phyloP scores from a whole-genome alignment of 495 filamentous ascomycete genomes.

The Penicillium pulvis region DNA sequence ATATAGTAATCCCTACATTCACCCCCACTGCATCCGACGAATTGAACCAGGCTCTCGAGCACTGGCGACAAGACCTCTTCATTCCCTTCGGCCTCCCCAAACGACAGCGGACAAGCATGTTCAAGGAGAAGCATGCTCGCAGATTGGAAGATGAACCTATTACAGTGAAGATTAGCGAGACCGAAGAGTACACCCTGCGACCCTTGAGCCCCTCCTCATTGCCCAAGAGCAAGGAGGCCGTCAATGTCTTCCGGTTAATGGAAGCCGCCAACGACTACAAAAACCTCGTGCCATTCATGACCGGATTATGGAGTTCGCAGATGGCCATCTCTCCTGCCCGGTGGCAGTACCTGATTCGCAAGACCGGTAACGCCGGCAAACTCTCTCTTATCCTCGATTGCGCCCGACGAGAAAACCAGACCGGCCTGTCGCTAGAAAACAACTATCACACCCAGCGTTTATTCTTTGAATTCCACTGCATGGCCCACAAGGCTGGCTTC shows the following conservation, averaged over 20 bases:
- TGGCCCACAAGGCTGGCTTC: slow-evolving; percentile 47
- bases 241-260: slow-evolving; percentile 49
- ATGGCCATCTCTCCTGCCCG: slow-evolving; percentile 30
- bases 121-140: slow-evolving; percentile 50
- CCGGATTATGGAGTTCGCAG: slow-evolving; percentile 53
- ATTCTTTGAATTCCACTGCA: slow-evolving; percentile 53
- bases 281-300: slow-evolving; percentile 60
- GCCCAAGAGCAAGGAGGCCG: slow-evolving; percentile 40
- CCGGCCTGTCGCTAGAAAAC: slow-evolving; percentile 51
- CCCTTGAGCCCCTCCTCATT: slow-evolving; percentile 44
- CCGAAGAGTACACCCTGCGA: slow-evolving; percentile 56
- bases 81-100: slow-evolving; percentile 61
- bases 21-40: slow-evolving; percentile 50
- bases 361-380: slow-evolving; percentile 37
- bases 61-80: slow-evolving; percentile 65
- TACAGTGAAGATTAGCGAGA: slow-evolving; percentile 57
- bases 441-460: slow-evolving; percentile 44
- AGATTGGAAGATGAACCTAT: slow-evolving; percentile 60
- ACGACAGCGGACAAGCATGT: slow-evolving; percentile 58
- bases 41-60: slow-evolving; percentile 52
- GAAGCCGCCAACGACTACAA: slow-evolving; percentile 57
- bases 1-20: slow-evolving; percentile 51
- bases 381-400: slow-evolving; percentile 55
- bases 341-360: slow-evolving; percentile 45
- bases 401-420: slow-evolving; percentile 46